Conservation (phyloP, 2,329 filamentous ascomycete genomes). For the Exophiala aquamarina region DNA sequence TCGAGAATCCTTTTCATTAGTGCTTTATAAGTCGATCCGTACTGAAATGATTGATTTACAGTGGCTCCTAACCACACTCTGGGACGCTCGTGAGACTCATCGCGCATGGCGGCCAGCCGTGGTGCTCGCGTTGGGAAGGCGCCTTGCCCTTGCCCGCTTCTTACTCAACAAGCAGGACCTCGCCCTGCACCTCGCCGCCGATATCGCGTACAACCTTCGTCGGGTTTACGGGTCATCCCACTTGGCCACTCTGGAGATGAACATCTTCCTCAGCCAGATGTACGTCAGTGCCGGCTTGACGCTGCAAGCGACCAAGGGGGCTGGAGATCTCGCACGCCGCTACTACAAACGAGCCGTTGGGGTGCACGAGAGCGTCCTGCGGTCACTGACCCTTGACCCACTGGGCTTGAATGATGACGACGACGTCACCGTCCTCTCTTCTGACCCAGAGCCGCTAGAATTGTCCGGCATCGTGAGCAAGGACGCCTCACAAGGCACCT, state of each 20-base stretch:
- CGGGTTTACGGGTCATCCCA: slow-evolving; percentile 49
- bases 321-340: slow-evolving; percentile 15
- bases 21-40: too few relatives aligned
- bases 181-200: slow-evolving; percentile 50
- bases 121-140: slow-evolving; percentile 53
- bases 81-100: slow-evolving; percentile 48
- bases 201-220: slow-evolving; percentile 57
- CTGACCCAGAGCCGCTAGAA: slow-evolving; percentile 20
- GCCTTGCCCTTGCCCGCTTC: slow-evolving; percentile 54
- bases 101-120: slow-evolving; percentile 46
- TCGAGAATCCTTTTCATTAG: slow-evolving; percentile 36
- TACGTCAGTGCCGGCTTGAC: slow-evolving; percentile 43
- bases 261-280: slow-evolving; percentile 50
- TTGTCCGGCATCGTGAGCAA: slow-evolving; percentile 23
- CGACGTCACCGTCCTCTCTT: slow-evolving; percentile 7
- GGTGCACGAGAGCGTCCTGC: slow-evolving; percentile 30
- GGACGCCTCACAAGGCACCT: slow-evolving; percentile 30
- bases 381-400: slow-evolving; percentile 2
- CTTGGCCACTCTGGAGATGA: slow-evolving; percentile 50
- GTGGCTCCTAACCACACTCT: slow-evolving; percentile 44
- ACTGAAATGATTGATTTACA: slow-evolving; percentile 37
- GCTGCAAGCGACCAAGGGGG: slow-evolving; percentile 7
- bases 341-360: slow-evolving; percentile 37
- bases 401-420: slow-evolving; percentile 12
- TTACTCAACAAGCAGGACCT: slow-evolving; percentile 46